Base-by-base conservation (phyloP, 164 flowering plant genomes). In the Dillenia suffruticosa region DNA sequence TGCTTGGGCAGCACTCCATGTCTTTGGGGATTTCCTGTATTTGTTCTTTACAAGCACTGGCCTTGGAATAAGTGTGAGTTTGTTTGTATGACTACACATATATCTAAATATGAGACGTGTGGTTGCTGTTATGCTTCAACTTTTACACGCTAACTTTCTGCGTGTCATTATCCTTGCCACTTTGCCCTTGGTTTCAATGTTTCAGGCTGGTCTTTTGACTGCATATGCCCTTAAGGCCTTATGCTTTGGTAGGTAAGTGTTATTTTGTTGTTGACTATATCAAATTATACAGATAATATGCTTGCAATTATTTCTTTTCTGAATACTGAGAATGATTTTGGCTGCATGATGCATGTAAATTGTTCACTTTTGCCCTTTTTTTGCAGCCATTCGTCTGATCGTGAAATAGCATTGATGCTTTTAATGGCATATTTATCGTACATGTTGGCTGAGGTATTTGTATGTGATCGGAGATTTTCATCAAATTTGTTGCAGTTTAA, bases 381-480 rank as follows among this genome's bases (percentile, higher is more conserved):
- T 55, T 44, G 13, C 81, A 92, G 96, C 68, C 96, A 92, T 73
- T 92, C 96, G 16, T 82, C 84, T 49, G 81, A 83, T 62, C 93
- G 98, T 57, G 96, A 92, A 79, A 74, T 90, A 24, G 71, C 94
- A 12, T 46, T 92, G 22, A 85, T 90, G 93, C 71, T 76, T 61
- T 66, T 92, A 49, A 87, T 86, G 92, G 88, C 98, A 45, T 92
- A 92, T 69, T 80, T 92, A 40, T 92, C 98, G 12, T 92, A 92
- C 84, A 84, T 76, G 82, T 63, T 89, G 74, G 95, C 98, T 49
- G 95, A 92, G 98, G 96, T 87, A 79, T 76, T 11, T 12, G 63
- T 22, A 45, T 16, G 9, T 45, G 44, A 17, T 4, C 44, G 50
- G 17, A 51, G 63, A 50, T 15, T 43, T n/a, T 40, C 40, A n/a